A percentile compares a stretch with the other conserved stretches of the same genome.
Conservation (phyloP, 352 stramenopile genomes). For the Phytopythium helicoides region DNA sequence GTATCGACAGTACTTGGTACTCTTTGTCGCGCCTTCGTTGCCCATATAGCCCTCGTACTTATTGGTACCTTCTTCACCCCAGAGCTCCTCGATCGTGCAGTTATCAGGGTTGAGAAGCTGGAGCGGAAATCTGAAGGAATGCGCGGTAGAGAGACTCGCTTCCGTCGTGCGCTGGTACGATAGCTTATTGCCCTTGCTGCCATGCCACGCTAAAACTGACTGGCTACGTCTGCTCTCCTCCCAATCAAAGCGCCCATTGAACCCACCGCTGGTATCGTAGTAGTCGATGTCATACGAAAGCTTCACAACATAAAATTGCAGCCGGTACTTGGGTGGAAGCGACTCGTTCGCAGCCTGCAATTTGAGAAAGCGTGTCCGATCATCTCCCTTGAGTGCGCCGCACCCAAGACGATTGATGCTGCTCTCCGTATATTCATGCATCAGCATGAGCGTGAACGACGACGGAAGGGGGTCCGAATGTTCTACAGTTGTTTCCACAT, state of each 20-base stretch:
- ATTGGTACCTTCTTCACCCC: conserved; percentile 11
- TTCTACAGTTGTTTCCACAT: too few species aligned
- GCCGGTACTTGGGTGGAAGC: not conserved
- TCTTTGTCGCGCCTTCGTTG: conserved; percentile 17
- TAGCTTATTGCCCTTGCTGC: conserved; percentile 2
- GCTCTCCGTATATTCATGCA: conserved; percentile 16
- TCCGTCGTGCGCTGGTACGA: not conserved
- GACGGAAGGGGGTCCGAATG: not conserved
- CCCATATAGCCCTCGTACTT: conserved; percentile 12
- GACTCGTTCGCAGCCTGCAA: conserved; percentile 8
- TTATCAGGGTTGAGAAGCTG: conserved; percentile 22
- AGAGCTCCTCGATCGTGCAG: conserved; percentile 11
- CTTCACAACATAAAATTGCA: conserved; percentile 13
- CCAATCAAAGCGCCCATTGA: conserved; percentile 1
- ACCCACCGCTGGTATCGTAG: conserved; percentile 8
- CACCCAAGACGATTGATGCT: conserved; percentile 9
- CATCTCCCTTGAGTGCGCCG: conserved; percentile 14
- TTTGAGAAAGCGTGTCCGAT: conserved; percentile 9
- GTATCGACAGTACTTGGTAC: conserved; percentile 15
- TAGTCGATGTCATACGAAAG: conserved; percentile 11
- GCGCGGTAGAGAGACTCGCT: not conserved
- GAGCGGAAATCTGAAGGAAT: not conserved
- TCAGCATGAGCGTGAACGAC: conserved; percentile 13
- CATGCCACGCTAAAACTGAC: conserved; percentile 9
- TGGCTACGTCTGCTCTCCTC: conserved; percentile 11